Base-by-base conservation (phyloP, 1,284 basidiomycete species). In the Phenoliferia sp. region DNA sequence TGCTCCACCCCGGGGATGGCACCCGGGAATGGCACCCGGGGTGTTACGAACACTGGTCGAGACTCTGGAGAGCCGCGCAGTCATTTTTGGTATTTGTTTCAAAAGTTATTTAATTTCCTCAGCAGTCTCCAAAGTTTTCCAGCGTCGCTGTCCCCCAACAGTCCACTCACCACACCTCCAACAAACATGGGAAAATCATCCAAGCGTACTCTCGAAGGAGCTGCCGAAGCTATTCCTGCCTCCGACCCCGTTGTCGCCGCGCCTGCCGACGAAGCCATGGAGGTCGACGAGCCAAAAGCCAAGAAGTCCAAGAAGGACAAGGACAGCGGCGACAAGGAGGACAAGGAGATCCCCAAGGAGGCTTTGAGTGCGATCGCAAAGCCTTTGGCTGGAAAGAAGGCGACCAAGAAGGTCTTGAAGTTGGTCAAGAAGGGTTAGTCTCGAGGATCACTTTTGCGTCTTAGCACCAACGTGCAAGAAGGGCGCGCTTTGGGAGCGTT, bases 351-450 rank as follows among this genome's bases (percentile, higher is more conserved):
- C 56, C 85, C 88, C 9, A 69, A 88, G 3, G 91, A 91, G 71
- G 90, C 93, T 71, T 84, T 96, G 55, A 92, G 91, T 6, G 92
- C 93, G 35, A 87, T 97, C 69, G 94, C 94, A 9, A 87, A 88
- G 71, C 94, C 94, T 16, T 82, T 97, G 39, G 94, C 94, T 26
- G 87, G 88, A 79, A 92, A 88, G 82, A 97, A 96, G 81, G 84
- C 96, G 33, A 80, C 88, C 62, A 97, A 95, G 81, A 95, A 93
- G 80, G 81, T 97, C 50, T 88, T 95, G 81, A 94, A 92, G 80
- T 89, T 90, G 2, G 90, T 95, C 74, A 95, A 94, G 82, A 91
- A 90, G 81, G 92, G 92, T 91, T 59, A 57, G 82, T 76, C 32
- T 22, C 2, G n/a, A n/a, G n/a, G n/a, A n/a, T n/a, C n/a, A 1